Evolutionary conservation across 345 rosid species (phyloP).

Genomic region (Camelina sativa): DNA sequence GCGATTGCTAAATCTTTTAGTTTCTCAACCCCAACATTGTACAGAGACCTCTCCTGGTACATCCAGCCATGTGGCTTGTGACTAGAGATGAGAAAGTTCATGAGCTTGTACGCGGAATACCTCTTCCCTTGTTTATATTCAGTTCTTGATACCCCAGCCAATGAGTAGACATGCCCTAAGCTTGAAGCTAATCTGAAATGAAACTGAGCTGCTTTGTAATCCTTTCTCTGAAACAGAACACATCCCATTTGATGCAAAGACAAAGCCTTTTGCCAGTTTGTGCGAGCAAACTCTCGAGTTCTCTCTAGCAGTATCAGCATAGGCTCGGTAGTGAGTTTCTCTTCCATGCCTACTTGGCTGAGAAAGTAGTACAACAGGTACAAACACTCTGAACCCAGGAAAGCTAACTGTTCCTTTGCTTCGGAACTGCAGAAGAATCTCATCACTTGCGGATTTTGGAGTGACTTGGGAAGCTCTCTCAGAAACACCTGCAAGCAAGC

Average conservation of each 20-base stretch:
- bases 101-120: conserved; percentile 69
- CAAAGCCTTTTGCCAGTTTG: conserved; percentile 79
- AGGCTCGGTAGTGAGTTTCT: conserved; percentile 50
- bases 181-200: conserved; percentile 75
- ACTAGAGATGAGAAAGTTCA: conserved; percentile 62
- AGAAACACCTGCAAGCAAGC: conserved; percentile 87
- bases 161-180: conserved; percentile 80
- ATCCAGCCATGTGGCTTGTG: conserved; percentile 88
- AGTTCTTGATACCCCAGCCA: conserved; percentile 81
- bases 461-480: conserved; percentile 71
- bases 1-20: conserved; percentile 66
- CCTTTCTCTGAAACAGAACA: conserved; percentile 67
- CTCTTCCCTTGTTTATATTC: conserved; percentile 75
- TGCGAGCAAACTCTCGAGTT: conserved; percentile 62
- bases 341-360: conserved; percentile 79
- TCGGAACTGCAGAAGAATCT: conserved; percentile 62
- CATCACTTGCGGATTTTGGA: conserved; percentile 56
- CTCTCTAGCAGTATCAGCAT: conserved; percentile 66
- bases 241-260: conserved; percentile 83
- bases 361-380: conserved; percentile 84
- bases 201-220: conserved; percentile 58
- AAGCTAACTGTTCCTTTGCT: conserved; percentile 61
- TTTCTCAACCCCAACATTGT: conserved; percentile 64
- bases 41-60: conserved; percentile 88
- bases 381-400: conserved; percentile 62